Evolutionary conservation across 805 yeast species (phyloP), one percentile per base, ranked within the genome.

Genomic region (Cyberlindnera xishuangbannaensis): DNA sequence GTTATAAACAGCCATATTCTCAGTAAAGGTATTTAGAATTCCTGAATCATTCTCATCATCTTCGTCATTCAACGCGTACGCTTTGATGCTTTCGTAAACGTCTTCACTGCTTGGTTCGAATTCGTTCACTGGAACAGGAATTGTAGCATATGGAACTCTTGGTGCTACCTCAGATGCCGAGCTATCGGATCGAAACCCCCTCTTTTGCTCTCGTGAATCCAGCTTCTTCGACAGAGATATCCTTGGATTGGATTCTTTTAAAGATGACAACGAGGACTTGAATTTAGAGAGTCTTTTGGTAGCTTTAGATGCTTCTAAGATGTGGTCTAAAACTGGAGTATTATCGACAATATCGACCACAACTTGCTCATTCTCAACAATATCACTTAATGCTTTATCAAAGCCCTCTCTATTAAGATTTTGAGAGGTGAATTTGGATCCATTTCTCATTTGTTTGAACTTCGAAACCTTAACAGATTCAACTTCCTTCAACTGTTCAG

Each of bases 401-500:
- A 20, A 9, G 9, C 11, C 11, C 12, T 9, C 11, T 20, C 12
- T 20, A 9, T 20, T 9, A 20, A 20, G 9, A 20, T 20, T 20
- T 9, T 12, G 23, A 9, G 23, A 12, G 23, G 23, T 12, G 24
- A 15, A 10, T 14, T 25, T 14, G 30, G 13, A n/a, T 28, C 13
- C 31, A 20, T 15, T 9, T 37, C 33, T 30, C 27, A 22, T 17
- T 25, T 36, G 40, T 36, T 47, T 48, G 34, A 51, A 51, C 25
- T 34, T 49, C 0, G 55, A 51, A 1, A 49, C 33, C 18, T 35
- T 47, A 5, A 25, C 25, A 5, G 9, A 21, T 28, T 52, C 47
- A 12, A 50, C 52, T 12, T 56, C 45, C 41, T 54, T 66, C 40
- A 73, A 47, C 23, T 65, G 65, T 19, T 65, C 66, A 48, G 78